Conservation (phyloP, 2,329 filamentous ascomycete genomes). For the Shiraia bambusicola region DNA sequence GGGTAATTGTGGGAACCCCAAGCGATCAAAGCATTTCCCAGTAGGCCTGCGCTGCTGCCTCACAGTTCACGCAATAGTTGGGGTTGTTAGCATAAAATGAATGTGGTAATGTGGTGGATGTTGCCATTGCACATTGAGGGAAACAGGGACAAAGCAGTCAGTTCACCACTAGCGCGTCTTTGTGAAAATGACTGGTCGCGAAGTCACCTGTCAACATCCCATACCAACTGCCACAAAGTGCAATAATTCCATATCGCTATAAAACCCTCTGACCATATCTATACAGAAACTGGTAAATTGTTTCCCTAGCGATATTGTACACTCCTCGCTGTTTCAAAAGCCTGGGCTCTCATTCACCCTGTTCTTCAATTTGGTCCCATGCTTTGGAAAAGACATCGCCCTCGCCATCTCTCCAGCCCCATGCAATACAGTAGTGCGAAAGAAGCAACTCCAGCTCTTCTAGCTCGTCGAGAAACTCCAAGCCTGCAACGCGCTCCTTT, state of each 20-base stretch:
- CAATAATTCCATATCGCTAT: no score
- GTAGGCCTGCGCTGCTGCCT: no score
- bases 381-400: conserved; percentile 35
- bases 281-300: no score
- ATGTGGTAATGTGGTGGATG: no score
- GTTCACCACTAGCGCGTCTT: conserved; percentile 19
- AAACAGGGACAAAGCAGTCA: conserved; percentile 8
- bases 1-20: neutral
- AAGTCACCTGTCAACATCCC: conserved; percentile 9
- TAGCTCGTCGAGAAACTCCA: conserved; percentile 91
- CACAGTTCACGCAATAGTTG: no score
- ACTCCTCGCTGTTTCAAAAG: neutral
- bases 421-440: conserved; percentile 84
- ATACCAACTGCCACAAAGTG: no score
- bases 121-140: no score
- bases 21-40: neutral
- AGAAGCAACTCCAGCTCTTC: conserved; percentile 91
- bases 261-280: no score
- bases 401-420: conserved; percentile 71
- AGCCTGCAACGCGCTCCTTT: conserved; percentile 72
- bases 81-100: no score
- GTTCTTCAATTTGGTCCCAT: conserved; percentile 32
- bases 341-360: conserved; percentile 4
- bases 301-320: neutral
- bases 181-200: conserved; percentile 3